phyloP scores from a whole-genome alignment of 148 eudicot genomes.

The Selenicereus undatus region DNA sequence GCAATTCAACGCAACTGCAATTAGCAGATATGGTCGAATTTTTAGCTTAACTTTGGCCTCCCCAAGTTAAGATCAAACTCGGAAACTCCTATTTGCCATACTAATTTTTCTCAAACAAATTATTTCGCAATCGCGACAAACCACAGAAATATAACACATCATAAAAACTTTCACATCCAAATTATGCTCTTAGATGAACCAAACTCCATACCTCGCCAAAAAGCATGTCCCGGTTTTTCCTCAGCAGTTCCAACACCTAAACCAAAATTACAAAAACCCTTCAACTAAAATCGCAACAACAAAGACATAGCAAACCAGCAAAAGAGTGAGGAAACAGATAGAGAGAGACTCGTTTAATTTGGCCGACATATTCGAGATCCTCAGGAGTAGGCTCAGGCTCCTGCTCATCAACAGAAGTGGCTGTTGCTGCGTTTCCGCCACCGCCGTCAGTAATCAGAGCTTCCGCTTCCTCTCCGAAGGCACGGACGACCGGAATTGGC shows the following conservation, averaged over 20 bases:
- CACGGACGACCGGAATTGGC: conserved; percentile 12
- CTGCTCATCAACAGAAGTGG: conserved; percentile 23
- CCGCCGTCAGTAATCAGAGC: no score
- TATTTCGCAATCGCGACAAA: neutral
- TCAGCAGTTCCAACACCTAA: conserved; percentile 88
- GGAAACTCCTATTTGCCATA: neutral
- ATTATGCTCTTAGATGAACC: neutral
- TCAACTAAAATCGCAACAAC: neutral
- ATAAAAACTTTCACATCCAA: neutral
- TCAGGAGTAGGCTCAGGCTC: conserved; percentile 59
- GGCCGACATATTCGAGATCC: conserved; percentile 57
- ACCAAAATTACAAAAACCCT: conserved; percentile 2
- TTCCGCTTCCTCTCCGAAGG: neutral
- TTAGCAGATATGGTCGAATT: neutral
- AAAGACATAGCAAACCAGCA: neutral
- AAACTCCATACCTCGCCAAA: conserved; percentile 64
- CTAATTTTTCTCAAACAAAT: neutral
- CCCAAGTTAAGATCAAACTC: neutral
- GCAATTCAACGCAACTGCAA: neutral
- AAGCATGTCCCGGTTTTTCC: conserved; percentile 85
- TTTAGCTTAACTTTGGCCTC: neutral
- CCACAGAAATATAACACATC: neutral
- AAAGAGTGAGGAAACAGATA: neutral
- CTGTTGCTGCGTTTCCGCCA: neutral
- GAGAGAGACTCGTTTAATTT: conserved; percentile 54